Percentiles rank a stretch among this genome's conserved stretches.
phyloP scores from a whole-genome alignment of 345 rosid species.

The Acer saccharum region DNA sequence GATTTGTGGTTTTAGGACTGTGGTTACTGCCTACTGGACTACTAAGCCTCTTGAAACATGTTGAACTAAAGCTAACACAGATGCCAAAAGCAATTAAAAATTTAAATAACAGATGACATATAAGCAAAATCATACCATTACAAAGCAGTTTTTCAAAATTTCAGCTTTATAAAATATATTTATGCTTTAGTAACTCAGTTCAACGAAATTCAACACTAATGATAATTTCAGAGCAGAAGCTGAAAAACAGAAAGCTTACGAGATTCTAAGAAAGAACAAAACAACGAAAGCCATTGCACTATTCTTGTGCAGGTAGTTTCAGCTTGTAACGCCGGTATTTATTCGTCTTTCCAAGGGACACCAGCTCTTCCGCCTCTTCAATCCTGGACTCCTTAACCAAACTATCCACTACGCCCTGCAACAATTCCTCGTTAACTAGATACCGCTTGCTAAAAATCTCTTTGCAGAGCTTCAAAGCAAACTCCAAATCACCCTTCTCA shows the following conservation, averaged over 20 bases:
- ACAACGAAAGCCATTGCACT: conserved; percentile 3
- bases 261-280: not conserved
- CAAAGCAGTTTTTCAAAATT: not conserved
- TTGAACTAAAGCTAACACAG: not conserved
- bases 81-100: not conserved
- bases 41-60: not conserved
- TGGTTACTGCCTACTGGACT: not conserved
- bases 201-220: not conserved
- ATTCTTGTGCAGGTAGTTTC: conserved; percentile 36
- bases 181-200: not conserved
- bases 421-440: conserved; percentile 34
- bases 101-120: too few relatives aligned
- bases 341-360: conserved; percentile 47
- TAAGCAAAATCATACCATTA: not conserved
- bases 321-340: conserved; percentile 39
- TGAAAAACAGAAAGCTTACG: not conserved
- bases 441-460: conserved; percentile 32
- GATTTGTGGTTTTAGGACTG: not conserved
- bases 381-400: conserved; percentile 49
- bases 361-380: conserved; percentile 61
- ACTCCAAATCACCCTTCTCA: conserved; percentile 55
- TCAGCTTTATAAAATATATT: not conserved
- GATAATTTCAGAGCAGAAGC: not conserved
- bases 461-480: conserved; percentile 50
- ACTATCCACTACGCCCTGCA: conserved; percentile 55